Evolutionary conservation across 164 flowering plant genomes (phyloP).

Genomic region (Vitis rupestris): DNA sequence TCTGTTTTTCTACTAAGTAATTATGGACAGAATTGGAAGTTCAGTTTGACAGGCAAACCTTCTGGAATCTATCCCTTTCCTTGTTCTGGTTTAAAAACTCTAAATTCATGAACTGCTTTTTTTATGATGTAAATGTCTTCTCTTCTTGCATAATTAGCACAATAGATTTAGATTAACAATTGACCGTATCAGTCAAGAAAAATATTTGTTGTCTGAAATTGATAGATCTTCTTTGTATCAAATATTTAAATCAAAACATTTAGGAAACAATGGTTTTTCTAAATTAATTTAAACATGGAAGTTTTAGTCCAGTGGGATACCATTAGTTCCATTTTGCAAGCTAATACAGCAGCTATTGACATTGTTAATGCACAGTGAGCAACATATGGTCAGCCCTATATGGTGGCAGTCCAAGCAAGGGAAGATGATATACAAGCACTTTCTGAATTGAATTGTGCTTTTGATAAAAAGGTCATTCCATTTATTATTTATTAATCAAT

Average conservation of each 20-base stretch:
- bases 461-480: constrained; percentile 39
- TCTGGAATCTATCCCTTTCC: too few relatives aligned
- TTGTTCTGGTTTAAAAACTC: too few relatives aligned
- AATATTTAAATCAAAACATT: not conserved
- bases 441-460: constrained; percentile 27
- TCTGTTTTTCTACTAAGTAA: too few relatives aligned
- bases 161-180: too few relatives aligned
- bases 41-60: too few relatives aligned
- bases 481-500: not conserved
- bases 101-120: too few relatives aligned
- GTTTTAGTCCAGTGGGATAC: constrained; percentile 16
- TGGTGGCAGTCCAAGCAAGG: constrained; percentile 17
- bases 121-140: too few relatives aligned
- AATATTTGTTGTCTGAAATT: too few relatives aligned
- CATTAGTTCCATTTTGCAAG: constrained; percentile 11
- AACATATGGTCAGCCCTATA: constrained; percentile 13
- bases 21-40: too few relatives aligned
- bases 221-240: too few relatives aligned
- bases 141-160: too few relatives aligned
- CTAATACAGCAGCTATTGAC: constrained; percentile 15
- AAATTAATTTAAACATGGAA: not conserved
- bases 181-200: too few relatives aligned
- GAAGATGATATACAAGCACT: constrained; percentile 32
- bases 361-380: constrained; percentile 13
- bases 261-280: not conserved